phyloP scores from a whole-genome alignment of 768 basidiomycete species.

The Sarcodon sp. region DNA sequence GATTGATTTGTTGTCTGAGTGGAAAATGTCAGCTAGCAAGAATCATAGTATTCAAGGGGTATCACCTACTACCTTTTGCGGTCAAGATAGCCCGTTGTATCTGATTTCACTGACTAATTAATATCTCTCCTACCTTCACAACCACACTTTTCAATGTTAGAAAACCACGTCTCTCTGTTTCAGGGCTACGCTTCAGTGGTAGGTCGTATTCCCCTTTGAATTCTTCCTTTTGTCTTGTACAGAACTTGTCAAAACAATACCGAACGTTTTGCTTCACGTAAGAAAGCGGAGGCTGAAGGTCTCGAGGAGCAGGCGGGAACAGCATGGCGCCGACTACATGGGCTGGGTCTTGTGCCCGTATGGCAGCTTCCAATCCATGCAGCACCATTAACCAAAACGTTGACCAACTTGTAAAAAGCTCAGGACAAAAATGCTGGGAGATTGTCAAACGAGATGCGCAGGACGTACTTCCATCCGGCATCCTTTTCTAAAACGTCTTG shows the following conservation, averaged over 20 bases:
- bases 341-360: neutral
- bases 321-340: neutral
- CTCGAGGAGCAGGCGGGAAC: neutral
- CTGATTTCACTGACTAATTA: too few species aligned
- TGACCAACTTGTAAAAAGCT: slow-evolving; percentile 9
- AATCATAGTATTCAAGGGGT: too few species aligned
- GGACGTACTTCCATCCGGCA: slow-evolving; percentile 17
- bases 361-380: slow-evolving; percentile 4
- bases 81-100: too few species aligned
- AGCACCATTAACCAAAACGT: slow-evolving; percentile 17
- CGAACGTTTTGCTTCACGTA: neutral
- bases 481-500: slow-evolving; percentile 18
- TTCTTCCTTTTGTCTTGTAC: neutral
- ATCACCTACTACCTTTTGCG: too few species aligned
- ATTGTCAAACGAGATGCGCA: neutral
- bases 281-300: neutral
- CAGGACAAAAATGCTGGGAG: neutral
- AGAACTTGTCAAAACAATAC: neutral
- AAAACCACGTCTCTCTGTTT: too few species aligned
- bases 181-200: neutral
- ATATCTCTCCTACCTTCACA: too few species aligned
- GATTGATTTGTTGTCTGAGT: too few species aligned
- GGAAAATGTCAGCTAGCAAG: too few species aligned
- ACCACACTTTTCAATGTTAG: too few species aligned
- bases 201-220: neutral